phyloP scores from a whole-genome alignment of 2,329 filamentous ascomycete genomes.

The Pleomassaria siparia region DNA sequence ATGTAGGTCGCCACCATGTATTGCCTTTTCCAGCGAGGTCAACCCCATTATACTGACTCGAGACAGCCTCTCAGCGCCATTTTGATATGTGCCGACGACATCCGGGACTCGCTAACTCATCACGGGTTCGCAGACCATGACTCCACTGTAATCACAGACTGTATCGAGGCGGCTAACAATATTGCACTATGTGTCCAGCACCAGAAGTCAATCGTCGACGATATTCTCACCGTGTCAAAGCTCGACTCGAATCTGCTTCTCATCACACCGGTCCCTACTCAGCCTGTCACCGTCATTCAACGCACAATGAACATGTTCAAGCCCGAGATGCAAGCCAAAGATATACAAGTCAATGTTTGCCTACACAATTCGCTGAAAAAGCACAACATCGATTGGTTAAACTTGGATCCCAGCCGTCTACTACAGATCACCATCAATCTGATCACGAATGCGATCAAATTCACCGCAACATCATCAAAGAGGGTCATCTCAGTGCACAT shows the following conservation, averaged over 20 bases:
- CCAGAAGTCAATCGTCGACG: constrained; percentile 50
- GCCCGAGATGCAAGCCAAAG: constrained; percentile 42
- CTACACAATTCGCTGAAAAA: constrained; percentile 46
- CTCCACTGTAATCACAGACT: constrained; percentile 26
- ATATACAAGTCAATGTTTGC: constrained; percentile 40
- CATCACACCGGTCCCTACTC: constrained; percentile 42
- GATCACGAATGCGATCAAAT: constrained; percentile 52
- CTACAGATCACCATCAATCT: constrained; percentile 40
- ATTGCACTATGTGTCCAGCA: constrained; percentile 50
- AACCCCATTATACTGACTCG: neutral
- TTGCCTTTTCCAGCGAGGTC: neutral
- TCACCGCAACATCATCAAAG: constrained; percentile 39
- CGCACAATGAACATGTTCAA: constrained; percentile 41
- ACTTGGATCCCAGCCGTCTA: constrained; percentile 29
- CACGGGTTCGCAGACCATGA: constrained; percentile 25
- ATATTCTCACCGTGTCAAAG: constrained; percentile 51
- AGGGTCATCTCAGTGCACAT: constrained; percentile 44
- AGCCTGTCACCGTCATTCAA: constrained; percentile 45
- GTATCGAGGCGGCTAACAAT: constrained; percentile 40
- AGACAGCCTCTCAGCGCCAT: constrained; percentile 37
- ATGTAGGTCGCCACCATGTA: neutral
- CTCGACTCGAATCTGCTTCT: constrained; percentile 46
- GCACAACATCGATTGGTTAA: constrained; percentile 41
- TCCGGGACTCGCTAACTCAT: constrained; percentile 39
- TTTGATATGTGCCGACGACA: constrained; percentile 42